Conservation (phyloP, 345 rosid species). For the Eucalyptus pauciflora region DNA sequence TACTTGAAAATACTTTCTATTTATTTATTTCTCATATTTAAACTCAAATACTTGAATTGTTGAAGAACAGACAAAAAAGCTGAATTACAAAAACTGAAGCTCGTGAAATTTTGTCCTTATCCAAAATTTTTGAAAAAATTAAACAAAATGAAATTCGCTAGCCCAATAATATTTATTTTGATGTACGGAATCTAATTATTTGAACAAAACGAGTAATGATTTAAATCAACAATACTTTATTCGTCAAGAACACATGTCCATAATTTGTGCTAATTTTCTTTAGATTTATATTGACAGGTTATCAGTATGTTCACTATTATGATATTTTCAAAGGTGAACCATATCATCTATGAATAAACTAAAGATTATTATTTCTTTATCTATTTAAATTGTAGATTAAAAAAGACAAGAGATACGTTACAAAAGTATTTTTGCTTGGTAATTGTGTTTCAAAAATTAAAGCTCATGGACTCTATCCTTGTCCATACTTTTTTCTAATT, state of each 20-base stretch:
- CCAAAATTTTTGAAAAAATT: neutral
- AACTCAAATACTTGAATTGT: neutral
- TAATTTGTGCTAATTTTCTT: neutral
- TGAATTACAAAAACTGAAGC: neutral
- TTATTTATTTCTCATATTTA: neutral
- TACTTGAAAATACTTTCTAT: neutral
- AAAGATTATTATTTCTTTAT: neutral
- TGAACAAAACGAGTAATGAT: neutral
- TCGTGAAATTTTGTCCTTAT: neutral
- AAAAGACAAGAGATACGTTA: neutral
- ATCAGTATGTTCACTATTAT: neutral
- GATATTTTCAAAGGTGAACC: neutral
- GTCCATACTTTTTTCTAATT: neutral
- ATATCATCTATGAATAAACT: neutral
- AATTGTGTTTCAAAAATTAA: neutral
- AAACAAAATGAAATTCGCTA: neutral
- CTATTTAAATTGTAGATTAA: neutral
- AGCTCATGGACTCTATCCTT: neutral
- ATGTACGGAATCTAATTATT: neutral
- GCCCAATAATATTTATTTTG: neutral
- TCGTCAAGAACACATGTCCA: neutral
- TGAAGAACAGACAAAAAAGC: neutral
- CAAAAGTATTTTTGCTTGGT: neutral
- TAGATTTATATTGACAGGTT: neutral
- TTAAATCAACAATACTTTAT: neutral